Conservation (phyloP, 2,329 filamentous ascomycete species). For the Pestalotiopsis sp. region DNA sequence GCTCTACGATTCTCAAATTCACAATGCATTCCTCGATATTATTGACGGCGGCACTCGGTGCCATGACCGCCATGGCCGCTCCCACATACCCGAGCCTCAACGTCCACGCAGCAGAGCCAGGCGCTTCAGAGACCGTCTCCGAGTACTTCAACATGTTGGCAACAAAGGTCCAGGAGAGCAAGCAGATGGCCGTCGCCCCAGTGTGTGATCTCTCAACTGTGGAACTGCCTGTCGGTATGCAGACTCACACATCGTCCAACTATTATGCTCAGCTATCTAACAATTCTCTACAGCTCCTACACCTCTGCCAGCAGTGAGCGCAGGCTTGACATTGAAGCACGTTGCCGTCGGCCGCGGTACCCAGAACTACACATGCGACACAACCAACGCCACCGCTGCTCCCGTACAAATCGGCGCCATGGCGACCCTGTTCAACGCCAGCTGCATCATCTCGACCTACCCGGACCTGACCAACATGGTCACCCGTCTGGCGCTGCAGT, state of each 20-base stretch:
- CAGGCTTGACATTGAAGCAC: constrained; percentile 69
- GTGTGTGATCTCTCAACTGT: constrained; percentile 59
- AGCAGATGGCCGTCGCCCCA: constrained; percentile 42
- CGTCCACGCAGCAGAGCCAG: constrained; percentile 40
- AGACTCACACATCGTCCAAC: not conserved
- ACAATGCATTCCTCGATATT: constrained; percentile 56
- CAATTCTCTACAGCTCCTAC: constrained; percentile 47
- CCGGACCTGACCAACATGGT: constrained; percentile 68
- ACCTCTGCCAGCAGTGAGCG: constrained; percentile 61
- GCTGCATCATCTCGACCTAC: constrained; percentile 73
- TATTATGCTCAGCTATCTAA: constrained; percentile 27
- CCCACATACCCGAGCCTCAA: constrained; percentile 50
- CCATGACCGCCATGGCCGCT: constrained; percentile 44
- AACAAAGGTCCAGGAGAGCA: constrained; percentile 53
- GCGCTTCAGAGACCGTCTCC: constrained; percentile 51
- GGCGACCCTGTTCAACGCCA: constrained; percentile 86
- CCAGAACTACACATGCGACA: constrained; percentile 89
- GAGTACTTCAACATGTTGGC: constrained; percentile 65
- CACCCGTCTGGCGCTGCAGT: constrained; percentile 69
- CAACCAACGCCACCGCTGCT: constrained; percentile 57
- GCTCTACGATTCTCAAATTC: constrained; percentile 15
- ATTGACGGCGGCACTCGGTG: constrained; percentile 49
- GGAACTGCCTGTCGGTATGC: constrained; percentile 52
- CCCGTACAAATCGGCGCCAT: constrained; percentile 74
- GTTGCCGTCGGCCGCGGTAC: constrained; percentile 87